Conservation (phyloP, 2,329 filamentous ascomycete genomes). For the Beauveria sp. region DNA sequence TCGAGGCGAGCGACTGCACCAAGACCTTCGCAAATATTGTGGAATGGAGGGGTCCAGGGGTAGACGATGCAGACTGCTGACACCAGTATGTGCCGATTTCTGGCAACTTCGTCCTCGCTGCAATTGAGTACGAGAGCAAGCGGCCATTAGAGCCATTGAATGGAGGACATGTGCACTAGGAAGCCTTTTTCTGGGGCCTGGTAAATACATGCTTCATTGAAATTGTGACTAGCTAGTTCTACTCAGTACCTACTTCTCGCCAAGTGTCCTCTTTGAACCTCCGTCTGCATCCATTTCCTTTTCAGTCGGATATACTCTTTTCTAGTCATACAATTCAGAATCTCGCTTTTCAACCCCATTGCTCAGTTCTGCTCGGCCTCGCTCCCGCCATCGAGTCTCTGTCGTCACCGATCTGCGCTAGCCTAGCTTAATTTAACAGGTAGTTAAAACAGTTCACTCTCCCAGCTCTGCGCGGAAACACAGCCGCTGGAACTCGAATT, state of each 20-base stretch:
- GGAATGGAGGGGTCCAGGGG: not conserved
- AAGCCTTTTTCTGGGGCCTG: not conserved
- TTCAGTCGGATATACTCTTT: not conserved
- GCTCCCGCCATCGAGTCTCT: not conserved
- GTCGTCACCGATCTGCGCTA: conserved; percentile 1
- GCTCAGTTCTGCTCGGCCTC: not conserved
- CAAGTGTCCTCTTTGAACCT: too few relatives aligned
- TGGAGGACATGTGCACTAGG: not conserved
- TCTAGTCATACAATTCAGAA: not conserved
- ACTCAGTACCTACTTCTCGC: not conserved
- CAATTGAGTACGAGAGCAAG: not conserved
- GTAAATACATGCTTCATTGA: not conserved
- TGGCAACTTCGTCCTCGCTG: not conserved
- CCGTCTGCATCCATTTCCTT: not conserved
- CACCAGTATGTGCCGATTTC: not conserved
- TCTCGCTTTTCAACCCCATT: not conserved
- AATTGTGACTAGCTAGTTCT: not conserved
- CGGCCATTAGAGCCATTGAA: not conserved
- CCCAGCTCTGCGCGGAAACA: not conserved
- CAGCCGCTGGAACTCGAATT: not conserved
- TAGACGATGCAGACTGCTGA: not conserved
- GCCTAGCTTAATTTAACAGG: not conserved
- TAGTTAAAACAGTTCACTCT: too few relatives aligned
- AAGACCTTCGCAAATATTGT: not conserved
- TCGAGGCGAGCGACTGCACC: not conserved